Percentiles rank a stretch among this genome's conserved stretches.
These are phyloP conservation scores for Fusarium odoratissimum DNA, from an alignment of 2,329 filamentous ascomycete genomes.

Conservation along the genomic window DNA sequence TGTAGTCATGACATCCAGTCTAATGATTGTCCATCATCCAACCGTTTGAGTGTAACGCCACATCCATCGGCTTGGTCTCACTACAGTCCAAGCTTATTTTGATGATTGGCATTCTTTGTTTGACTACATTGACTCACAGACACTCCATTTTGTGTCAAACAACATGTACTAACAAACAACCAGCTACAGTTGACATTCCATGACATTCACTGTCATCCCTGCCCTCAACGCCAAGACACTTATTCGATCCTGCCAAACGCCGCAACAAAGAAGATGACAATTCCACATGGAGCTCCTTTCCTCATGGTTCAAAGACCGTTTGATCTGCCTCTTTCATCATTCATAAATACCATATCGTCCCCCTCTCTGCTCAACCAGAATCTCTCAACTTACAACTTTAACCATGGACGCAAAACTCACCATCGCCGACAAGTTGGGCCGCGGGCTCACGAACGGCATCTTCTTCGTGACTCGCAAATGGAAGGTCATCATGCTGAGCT, in stretches of 20 bases:
- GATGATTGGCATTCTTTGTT: neutral
- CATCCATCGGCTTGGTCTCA: neutral
- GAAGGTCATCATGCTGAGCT: constrained; percentile 11
- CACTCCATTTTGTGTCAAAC: neutral
- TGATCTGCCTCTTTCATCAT: neutral
- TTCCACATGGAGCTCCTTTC: too few relatives aligned
- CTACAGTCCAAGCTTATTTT: neutral
- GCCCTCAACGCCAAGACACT: neutral
- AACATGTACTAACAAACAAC: neutral
- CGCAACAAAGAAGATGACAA: neutral
- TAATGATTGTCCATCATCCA: neutral
- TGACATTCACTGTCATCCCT: too few relatives aligned
- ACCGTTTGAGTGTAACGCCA: neutral
- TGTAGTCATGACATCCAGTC: neutral
- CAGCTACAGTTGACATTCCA: neutral
- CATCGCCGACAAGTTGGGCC: constrained; percentile 24
- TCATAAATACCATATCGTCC: neutral
- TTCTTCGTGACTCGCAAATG: constrained; percentile 4
- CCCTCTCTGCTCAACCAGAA: neutral
- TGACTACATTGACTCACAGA: neutral
- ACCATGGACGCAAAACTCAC: constrained; percentile 9
- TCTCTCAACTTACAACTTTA: neutral
- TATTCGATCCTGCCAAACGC: too few relatives aligned
- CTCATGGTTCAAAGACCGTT: neutral
- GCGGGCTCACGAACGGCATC: constrained; percentile 8